Conservation (phyloP, 2,329 filamentous ascomycete genomes). For the Orbilia blumenaviensis region DNA sequence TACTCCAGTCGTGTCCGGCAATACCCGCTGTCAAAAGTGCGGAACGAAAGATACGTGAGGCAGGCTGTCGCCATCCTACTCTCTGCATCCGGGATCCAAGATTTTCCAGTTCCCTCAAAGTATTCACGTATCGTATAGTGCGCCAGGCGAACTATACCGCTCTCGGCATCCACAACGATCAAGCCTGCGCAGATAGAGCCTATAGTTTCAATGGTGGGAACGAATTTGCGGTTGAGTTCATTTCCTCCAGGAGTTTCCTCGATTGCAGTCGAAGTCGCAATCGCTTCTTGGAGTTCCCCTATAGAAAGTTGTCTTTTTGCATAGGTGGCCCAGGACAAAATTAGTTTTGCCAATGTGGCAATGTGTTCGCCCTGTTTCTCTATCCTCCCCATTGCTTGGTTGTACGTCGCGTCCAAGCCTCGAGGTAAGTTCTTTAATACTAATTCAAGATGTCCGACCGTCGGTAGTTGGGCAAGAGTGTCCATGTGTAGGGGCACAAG, state of each 20-base stretch:
- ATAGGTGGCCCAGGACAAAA: background rate
- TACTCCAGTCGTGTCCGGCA: background rate
- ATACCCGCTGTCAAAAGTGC: background rate
- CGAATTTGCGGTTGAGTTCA: background rate
- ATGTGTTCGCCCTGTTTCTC: background rate
- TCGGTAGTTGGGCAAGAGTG: no score
- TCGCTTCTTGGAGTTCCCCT: conserved; percentile 2
- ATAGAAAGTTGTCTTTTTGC: background rate
- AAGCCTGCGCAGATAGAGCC: conserved; percentile 57
- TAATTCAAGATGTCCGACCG: no score
- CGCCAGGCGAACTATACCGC: conserved; percentile 56
- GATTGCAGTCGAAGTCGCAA: background rate
- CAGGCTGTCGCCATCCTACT: background rate
- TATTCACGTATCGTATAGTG: conserved; percentile 59
- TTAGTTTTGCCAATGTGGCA: background rate
- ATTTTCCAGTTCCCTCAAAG: conserved; percentile 26
- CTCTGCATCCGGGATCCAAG: background rate
- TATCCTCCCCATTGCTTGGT: conserved; percentile 2
- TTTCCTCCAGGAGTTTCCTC: no score
- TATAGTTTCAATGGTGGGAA: background rate
- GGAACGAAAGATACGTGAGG: background rate
- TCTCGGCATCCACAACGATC: conserved; percentile 57
- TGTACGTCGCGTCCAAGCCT: no score
- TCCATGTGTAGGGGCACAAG: conserved; percentile 61
- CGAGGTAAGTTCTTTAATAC: no score